A percentile compares a stretch with the other conserved stretches of the same genome.
phyloP scores from a whole-genome alignment of 2,329 filamentous ascomycete species.

The Penicillium sp. region DNA sequence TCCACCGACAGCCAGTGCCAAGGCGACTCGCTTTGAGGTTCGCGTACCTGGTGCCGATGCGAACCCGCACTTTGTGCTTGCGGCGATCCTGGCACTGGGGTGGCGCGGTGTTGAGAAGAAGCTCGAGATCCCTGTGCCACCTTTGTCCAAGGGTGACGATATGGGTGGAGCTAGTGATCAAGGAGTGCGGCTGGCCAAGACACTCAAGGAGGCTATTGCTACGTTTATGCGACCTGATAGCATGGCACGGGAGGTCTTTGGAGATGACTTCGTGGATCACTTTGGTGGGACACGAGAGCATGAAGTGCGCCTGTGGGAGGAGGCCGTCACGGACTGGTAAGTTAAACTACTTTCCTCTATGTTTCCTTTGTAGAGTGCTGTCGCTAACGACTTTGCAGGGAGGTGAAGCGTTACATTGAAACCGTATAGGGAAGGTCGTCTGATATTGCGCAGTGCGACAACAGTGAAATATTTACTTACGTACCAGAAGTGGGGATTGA shows the following conservation, averaged over 20 bases:
- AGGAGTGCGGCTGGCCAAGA: constrained; percentile 79
- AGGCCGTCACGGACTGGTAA: constrained; percentile 95
- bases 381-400: constrained; percentile 51
- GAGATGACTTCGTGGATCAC: constrained; percentile 93
- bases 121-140: constrained; percentile 76
- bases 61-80: constrained; percentile 83
- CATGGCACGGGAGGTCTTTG: constrained; percentile 89
- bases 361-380: not conserved
- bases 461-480: no score
- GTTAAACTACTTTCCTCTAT: constrained; percentile 38
- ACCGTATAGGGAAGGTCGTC: constrained; percentile 55
- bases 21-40: constrained; percentile 88
- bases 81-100: constrained; percentile 82
- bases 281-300: constrained; percentile 90
- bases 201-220: constrained; percentile 77
- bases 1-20: constrained; percentile 79
- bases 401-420: constrained; percentile 75
- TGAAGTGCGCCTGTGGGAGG: constrained; percentile 87
- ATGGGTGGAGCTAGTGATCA: constrained; percentile 71
- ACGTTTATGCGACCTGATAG: constrained; percentile 76
- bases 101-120: constrained; percentile 94
- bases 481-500: not conserved
- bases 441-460: not conserved
- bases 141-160: constrained; percentile 80
- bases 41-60: constrained; percentile 92